A percentile compares a stretch with the other conserved stretches of the same genome.
phyloP scores from a whole-genome alignment of 495 filamentous ascomycete genomes.

The Aspergillus sclerotioniger region DNA sequence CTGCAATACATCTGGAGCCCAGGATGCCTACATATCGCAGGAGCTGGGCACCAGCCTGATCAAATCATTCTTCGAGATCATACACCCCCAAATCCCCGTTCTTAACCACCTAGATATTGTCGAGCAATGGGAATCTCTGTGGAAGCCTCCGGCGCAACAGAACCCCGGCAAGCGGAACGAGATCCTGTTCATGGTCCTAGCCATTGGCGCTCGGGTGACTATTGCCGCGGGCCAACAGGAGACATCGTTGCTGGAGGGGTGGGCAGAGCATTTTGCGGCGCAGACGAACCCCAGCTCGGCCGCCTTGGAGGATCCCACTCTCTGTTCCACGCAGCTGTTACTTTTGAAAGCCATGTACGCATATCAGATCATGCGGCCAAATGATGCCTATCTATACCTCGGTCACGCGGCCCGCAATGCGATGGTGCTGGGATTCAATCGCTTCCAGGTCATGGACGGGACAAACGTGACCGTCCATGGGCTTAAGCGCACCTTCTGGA shows the following conservation, averaged over 20 bases:
- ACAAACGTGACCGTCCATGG: not conserved
- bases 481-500: not conserved
- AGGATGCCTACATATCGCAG: not conserved
- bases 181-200: slow-evolving; percentile 1
- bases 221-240: not conserved
- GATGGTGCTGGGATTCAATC: too few species aligned
- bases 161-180: not conserved
- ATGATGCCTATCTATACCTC: too few species aligned
- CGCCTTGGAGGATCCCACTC: not conserved
- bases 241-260: not conserved
- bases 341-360: not conserved
- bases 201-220: not conserved
- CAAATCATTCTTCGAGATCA: not conserved
- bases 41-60: not conserved
- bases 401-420: too few species aligned
- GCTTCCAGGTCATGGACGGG: not conserved
- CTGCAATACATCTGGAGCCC: not conserved
- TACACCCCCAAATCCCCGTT: not conserved
- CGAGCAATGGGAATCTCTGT: not conserved
- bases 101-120: not conserved
- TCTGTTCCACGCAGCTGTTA: not conserved
- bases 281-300: not conserved
- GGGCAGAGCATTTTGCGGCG: slow-evolving; percentile 1
- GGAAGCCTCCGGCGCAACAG: not conserved
- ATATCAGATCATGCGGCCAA: too few species aligned